Conservation (phyloP, 306 rosid genomes). For the Citrullus mucosospermus region DNA sequence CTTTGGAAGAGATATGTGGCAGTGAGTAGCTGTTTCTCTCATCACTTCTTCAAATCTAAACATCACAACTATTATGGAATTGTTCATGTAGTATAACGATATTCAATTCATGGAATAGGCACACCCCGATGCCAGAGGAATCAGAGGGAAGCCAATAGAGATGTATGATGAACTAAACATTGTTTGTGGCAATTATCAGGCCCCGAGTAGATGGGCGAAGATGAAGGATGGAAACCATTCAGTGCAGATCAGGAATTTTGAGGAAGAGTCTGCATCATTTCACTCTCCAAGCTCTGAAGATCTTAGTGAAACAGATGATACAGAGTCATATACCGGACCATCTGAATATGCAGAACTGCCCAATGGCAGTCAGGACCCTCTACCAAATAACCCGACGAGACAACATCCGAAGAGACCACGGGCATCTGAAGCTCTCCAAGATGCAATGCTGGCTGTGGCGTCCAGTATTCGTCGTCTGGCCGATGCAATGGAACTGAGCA, state of each 20-base stretch:
- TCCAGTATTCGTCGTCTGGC: conserved; percentile 59
- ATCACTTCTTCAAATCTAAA: background rate
- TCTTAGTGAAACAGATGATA: conserved; percentile 49
- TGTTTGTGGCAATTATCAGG: conserved; percentile 76
- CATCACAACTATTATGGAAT: background rate
- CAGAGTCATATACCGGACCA: conserved; percentile 47
- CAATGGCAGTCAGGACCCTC: conserved; percentile 46
- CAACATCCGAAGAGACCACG: conserved; percentile 48
- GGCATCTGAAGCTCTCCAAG: conserved; percentile 48
- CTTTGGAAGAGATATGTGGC: conserved; percentile 62
- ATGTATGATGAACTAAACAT: conserved; percentile 76
- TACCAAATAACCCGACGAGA: conserved; percentile 29
- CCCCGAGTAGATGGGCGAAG: conserved; percentile 59
- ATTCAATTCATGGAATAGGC: conserved; percentile 33
- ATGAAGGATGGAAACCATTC: conserved; percentile 37
- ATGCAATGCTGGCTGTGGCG: conserved; percentile 55
- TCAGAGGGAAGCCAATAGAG: conserved; percentile 57
- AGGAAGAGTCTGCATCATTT: conserved; percentile 52
- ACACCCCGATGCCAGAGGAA: conserved; percentile 59
- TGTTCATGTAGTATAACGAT: conserved; percentile 10
- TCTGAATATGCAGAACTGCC: conserved; percentile 50
- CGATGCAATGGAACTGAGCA: conserved; percentile 51
- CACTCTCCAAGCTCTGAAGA: conserved; percentile 54
- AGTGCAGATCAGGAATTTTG: conserved; percentile 33
- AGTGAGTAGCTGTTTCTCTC: conserved; percentile 23